Evolutionary conservation across 2,329 filamentous ascomycete species (phyloP).

Genomic region (Fusarium temperatum): DNA sequence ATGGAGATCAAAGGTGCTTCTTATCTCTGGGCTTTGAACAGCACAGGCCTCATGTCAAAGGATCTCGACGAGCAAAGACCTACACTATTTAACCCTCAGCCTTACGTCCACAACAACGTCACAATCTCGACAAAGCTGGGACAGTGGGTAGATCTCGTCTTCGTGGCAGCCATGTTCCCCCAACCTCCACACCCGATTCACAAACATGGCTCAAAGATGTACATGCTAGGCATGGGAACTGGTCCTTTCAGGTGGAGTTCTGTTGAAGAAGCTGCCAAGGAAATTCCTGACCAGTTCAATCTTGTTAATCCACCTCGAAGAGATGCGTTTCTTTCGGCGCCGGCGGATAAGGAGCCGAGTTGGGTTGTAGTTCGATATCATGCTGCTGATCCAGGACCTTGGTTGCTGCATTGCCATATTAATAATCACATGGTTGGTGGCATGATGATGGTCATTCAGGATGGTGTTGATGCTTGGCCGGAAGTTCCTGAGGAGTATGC

Average conservation of each 20-base stretch:
- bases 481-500: slow-evolving; percentile 51
- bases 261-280: slow-evolving; percentile 61
- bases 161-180: slow-evolving; percentile 53
- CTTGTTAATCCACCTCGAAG: slow-evolving; percentile 62
- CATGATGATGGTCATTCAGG: slow-evolving; percentile 63
- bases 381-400: slow-evolving; percentile 61
- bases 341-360: slow-evolving; percentile 27
- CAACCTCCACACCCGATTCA: slow-evolving; percentile 68
- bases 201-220: slow-evolving; percentile 71
- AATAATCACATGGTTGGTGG: slow-evolving; percentile 62
- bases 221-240: slow-evolving; percentile 60
- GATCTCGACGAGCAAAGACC: slow-evolving; percentile 51
- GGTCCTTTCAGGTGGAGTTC: slow-evolving; percentile 62
- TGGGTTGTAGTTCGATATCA: slow-evolving; percentile 65
- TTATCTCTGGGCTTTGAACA: slow-evolving; percentile 64
- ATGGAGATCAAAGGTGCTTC: slow-evolving; percentile 54
- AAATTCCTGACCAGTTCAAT: slow-evolving; percentile 63
- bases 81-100: slow-evolving; percentile 56
- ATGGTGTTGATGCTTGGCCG: slow-evolving; percentile 57
- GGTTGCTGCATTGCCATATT: slow-evolving; percentile 66
- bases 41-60: slow-evolving; percentile 52
- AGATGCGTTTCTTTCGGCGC: slow-evolving; percentile 51
- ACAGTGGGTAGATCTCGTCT: slow-evolving; percentile 66
- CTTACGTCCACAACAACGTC: slow-evolving; percentile 51
- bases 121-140: slow-evolving; percentile 57